Base-by-base conservation (phyloP, 1,284 basidiomycete genomes). In the Psilocybe mexicana region DNA sequence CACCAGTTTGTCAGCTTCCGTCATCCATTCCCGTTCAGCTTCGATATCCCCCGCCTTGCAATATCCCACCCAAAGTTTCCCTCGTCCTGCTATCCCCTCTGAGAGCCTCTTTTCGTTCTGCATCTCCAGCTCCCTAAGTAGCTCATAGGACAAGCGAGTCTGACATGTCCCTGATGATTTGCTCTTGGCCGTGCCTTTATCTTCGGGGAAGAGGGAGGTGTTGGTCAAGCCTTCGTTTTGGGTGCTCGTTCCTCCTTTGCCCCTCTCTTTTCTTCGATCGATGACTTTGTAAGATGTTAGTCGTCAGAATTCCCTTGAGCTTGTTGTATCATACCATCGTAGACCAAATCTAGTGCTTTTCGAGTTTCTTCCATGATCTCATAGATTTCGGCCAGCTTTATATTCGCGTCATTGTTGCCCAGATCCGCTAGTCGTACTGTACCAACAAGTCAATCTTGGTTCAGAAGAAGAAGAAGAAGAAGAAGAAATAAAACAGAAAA, bases 331-430 rank as follows among this genome's bases (percentile, higher is more conserved):
- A 33, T 62, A 92, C 93, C 92, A 80, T 96, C 87, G 56, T 92
- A 89, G 2, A 98, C 92, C 1, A 96, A 75, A 24, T 92, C 87
- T 0, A 97, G 79, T 0, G 96, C 96, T 68, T 90, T 90, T 14
- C 88, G 79, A 2, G 90, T 87, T 63, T 94, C 85, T 43, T 90
- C 87, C 62, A 90, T 73, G 18, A 88, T 84, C 70, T 98, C 96
- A 61, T 93, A 93, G 18, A 96, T 86, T 60, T 93, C 92, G 0
- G 96, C 96, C 0, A 98, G 81, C 63, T 91, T 89, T 82, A 95
- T 88, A 70, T 93, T 93, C 6, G 88, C 88, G 28, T 95, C 90
- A 62, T 87, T 85, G 63, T 93, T 84, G 2, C 82, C 79, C 0
- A 90, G 87, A 67, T 94, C 88, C 1, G 83, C 85, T 2, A 82